These are phyloP conservation scores for Lupinus albus DNA, from an alignment of 306 rosid genomes.

Conservation along the genomic window DNA sequence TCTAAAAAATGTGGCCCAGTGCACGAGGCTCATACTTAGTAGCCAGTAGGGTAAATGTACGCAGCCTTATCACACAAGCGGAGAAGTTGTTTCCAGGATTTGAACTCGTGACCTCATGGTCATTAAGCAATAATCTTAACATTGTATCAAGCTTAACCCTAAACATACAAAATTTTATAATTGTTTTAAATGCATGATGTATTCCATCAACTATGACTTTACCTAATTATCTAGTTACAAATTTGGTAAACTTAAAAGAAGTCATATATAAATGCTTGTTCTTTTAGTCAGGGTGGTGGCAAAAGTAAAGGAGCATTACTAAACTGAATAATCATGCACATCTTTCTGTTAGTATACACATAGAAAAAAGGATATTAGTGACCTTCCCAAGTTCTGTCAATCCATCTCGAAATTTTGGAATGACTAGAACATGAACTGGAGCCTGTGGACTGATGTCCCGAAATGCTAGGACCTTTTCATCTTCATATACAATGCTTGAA, in stretches of 20 bases:
- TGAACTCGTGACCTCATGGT: no score
- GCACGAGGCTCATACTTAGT: no score
- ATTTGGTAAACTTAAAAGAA: background rate
- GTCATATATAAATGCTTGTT: background rate
- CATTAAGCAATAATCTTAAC: no score
- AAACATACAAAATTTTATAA: background rate
- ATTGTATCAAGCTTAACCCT: no score
- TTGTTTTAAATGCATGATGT: background rate
- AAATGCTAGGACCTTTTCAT: conserved; percentile 77
- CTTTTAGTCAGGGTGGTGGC: background rate
- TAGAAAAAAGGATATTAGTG: conserved; percentile 27
- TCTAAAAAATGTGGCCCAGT: no score
- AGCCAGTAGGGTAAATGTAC: no score
- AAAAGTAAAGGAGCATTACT: background rate
- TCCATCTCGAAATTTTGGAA: conserved; percentile 89
- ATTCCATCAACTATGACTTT: background rate
- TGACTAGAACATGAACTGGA: conserved; percentile 84
- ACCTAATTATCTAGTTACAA: background rate
- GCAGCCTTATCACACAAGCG: no score
- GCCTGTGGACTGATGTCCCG: conserved; percentile 85
- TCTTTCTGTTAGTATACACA: conserved; percentile 1
- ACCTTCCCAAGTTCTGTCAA: conserved; percentile 82
- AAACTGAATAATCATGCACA: background rate
- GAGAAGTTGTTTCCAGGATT: no score
- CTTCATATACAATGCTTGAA: conserved; percentile 73